Percentiles rank a stretch among this genome's conserved stretches.
Evolutionary conservation across 345 rosid genomes (phyloP).

Genomic region (Physaria fendleri): DNA sequence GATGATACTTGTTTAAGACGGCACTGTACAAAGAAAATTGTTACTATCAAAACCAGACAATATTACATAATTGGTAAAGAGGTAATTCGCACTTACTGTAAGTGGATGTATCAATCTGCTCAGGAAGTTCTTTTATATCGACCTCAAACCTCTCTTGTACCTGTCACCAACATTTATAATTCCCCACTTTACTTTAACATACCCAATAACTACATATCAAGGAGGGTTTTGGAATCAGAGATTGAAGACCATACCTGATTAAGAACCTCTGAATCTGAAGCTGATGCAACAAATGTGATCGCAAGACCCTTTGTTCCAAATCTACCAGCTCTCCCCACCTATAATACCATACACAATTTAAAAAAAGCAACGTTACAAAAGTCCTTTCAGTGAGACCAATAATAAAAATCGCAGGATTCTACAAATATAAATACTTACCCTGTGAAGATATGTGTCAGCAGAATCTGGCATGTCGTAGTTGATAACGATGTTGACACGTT

Average conservation of each 20-base stretch:
- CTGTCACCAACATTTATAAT: slow-evolving; percentile 32
- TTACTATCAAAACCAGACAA: neutral
- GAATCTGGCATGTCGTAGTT: slow-evolving; percentile 99
- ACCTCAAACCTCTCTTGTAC: slow-evolving; percentile 96
- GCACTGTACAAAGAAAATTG: slow-evolving; percentile 21
- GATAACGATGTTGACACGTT: slow-evolving; percentile 94
- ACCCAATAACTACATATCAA: neutral
- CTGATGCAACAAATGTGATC: slow-evolving; percentile 88
- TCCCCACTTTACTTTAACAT: neutral
- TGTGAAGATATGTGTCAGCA: slow-evolving; percentile 94
- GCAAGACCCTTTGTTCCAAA: slow-evolving; percentile 99
- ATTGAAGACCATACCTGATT: slow-evolving; percentile 61
- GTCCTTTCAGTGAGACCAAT: neutral
- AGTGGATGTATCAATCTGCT: slow-evolving; percentile 90
- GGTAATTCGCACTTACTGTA: slow-evolving; percentile 53
- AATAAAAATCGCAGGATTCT: neutral
- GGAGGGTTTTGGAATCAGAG: neutral
- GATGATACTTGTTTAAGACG: neutral
- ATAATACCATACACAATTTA: neutral
- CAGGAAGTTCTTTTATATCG: slow-evolving; percentile 94
- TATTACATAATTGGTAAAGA: neutral
- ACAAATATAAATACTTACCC: slow-evolving; percentile 39
- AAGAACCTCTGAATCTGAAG: slow-evolving; percentile 83
- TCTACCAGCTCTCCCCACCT: slow-evolving; percentile 99
- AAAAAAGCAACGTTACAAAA: neutral